Evolutionary conservation across 495 filamentous ascomycete genomes (phyloP), one percentile per base, ranked within the genome.

Genomic region (Talaromyces proteolyticus): DNA sequence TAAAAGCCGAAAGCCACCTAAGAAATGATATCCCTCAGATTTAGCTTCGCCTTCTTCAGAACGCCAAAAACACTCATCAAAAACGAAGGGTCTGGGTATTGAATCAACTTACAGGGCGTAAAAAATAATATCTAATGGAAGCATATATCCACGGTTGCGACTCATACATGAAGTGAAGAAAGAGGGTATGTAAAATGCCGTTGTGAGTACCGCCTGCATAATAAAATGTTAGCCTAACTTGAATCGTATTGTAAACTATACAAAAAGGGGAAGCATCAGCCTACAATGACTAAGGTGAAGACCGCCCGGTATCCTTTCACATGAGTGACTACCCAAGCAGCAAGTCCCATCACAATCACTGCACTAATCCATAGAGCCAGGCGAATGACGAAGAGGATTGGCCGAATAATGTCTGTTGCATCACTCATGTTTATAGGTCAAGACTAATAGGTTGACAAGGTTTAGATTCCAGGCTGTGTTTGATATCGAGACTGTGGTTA

Each of bases 1-100:
- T 57, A 26, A 57, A 57, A 19, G 54, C 54, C 18, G 54, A 21
- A 19, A 57, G 51, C 54, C 54, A 57, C 44, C 54, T 57, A 40
- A 8, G 23, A 14, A 39, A 18, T 4, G 18, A 20, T 21, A 26
- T 25, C 25, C 17, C 16, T 21, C 14, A 45, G n/a, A n/a, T n/a
- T n/a, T n/a, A n/a, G n/a, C n/a, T n/a, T n/a, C n/a, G n/a, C n/a
- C n/a, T n/a, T n/a, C n/a, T n/a, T n/a, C n/a, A n/a, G n/a, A n/a
- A n/a, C n/a, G n/a, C n/a, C n/a, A n/a, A n/a, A n/a, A n/a, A n/a
- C n/a, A n/a, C n/a, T n/a, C n/a, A n/a, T n/a, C n/a, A n/a, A n/a
- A n/a, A n/a, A n/a, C n/a, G n/a, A n/a, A n/a, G n/a, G n/a, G n/a
- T n/a, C n/a, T n/a, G n/a, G n/a, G n/a, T n/a, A n/a, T n/a, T n/a